Percentiles rank a stretch among this genome's conserved stretches.
Conservation (phyloP, 768 basidiomycete genomes). For the Amanita thiersii region DNA sequence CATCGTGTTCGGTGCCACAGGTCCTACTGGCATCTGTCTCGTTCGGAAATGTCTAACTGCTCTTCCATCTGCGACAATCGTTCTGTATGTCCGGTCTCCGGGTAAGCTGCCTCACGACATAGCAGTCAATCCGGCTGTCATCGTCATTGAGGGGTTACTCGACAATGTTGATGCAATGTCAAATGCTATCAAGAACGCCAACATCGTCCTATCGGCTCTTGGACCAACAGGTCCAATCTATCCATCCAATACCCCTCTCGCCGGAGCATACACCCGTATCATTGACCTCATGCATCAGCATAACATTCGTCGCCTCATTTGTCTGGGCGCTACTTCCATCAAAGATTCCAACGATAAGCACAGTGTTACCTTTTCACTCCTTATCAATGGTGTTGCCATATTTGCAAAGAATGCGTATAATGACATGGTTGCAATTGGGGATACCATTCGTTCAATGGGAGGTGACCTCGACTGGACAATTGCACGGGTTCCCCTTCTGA, state of each 20-base stretch:
- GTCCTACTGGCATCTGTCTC: slow-evolving; percentile 48
- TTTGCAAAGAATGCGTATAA: slow-evolving; percentile 53
- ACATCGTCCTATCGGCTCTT: slow-evolving; percentile 60
- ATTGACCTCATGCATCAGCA: slow-evolving; percentile 48
- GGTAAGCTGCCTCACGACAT: slow-evolving; percentile 52
- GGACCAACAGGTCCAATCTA: slow-evolving; percentile 42
- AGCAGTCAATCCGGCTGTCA: slow-evolving; percentile 32
- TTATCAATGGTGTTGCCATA: slow-evolving; percentile 33
- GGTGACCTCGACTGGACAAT: slow-evolving; percentile 61
- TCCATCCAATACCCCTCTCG: slow-evolving; percentile 48
- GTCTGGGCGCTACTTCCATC: slow-evolving; percentile 62
- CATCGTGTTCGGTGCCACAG: slow-evolving; percentile 67
- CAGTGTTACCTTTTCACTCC: slow-evolving; percentile 33
- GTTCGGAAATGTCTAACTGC: slow-evolving; percentile 44
- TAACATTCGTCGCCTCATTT: slow-evolving; percentile 49
- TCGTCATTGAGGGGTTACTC: slow-evolving; percentile 47
- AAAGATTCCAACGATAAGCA: slow-evolving; percentile 51
- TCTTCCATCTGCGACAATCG: slow-evolving; percentile 30
- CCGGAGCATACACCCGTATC: slow-evolving; percentile 47
- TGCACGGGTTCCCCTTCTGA: slow-evolving; percentile 58
- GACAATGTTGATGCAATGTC: slow-evolving; percentile 40
- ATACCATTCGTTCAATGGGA: slow-evolving; percentile 40
- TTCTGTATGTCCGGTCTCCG: slow-evolving; percentile 59
- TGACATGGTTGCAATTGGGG: slow-evolving; percentile 59
- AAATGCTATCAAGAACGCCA: slow-evolving; percentile 45